Evolutionary conservation across 1,139 yeast species (phyloP), one percentile per base, ranked within the genome.

Genomic region (Protomyces inouyei): DNA sequence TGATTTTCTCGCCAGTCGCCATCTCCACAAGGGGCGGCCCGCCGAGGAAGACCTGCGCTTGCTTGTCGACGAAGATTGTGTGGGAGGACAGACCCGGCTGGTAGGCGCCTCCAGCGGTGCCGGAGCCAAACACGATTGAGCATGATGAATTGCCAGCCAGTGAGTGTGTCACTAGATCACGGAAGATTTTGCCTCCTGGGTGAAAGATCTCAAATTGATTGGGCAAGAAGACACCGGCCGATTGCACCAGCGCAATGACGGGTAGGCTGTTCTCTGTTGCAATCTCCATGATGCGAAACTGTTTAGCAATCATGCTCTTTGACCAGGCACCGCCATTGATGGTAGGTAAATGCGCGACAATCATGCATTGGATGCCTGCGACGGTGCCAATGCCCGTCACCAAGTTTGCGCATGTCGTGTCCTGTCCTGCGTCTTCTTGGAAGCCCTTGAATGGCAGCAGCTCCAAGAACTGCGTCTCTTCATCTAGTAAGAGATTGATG

Each of bases 31-130:
- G 69, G 1, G 77, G 77, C 1, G 77, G 77, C 9, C 77, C 77
- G 5, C 76, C 77, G 46, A 74, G 67, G 68, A 74, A 74, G 46
- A 74, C 74, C 60, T 74, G 76, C 46, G 76, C 77, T 8, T 73
- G 72, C 4, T 75, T 75, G 61, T 70, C 70, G 64, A 74, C 77
- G 52, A 74, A 74, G 63, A 74, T 73, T 35, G 76, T 71, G 67
- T 74, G 76, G 64, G 74, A 76, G 23, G 74, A 72, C 76, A 74
- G 73, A 25, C 76, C 77, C 8, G 77, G 77, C 6, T 74, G 76
- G 65, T 74, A 74, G 51, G 77, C 77, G 6, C 77, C 77, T 16
- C 77, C 77, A n/a, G 77, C 77, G 16, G 77, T 74, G 52, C 76
- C 74, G n/a, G 76, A 76, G 3, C 77, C 77, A 60, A 74, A 68